Percentiles rank a stretch among this genome's conserved stretches.
These are phyloP conservation scores for Boletus edulis DNA, from an alignment of 768 basidiomycete genomes.

Conservation along the genomic window DNA sequence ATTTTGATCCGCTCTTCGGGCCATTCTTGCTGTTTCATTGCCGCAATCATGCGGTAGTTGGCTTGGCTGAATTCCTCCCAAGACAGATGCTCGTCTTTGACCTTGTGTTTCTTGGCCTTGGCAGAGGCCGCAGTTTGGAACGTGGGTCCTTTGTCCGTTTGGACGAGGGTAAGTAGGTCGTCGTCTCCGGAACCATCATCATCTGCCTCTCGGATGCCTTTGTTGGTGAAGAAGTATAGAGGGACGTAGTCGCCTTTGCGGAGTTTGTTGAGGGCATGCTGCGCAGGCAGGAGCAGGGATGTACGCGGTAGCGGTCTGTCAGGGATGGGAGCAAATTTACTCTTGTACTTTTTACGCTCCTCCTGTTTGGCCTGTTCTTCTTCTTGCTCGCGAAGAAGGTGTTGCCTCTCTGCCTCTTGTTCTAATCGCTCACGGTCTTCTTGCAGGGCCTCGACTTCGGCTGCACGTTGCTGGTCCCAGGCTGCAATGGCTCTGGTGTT, in stretches of 20 bases:
- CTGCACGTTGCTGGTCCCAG: too few species aligned
- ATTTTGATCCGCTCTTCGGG: fast-evolving
- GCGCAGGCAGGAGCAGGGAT: not conserved
- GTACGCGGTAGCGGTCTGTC: not conserved
- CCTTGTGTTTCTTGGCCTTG: not conserved
- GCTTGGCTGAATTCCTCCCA: not conserved
- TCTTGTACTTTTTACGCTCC: not conserved
- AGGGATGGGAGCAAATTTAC: not conserved
- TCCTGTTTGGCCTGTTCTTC: too few species aligned
- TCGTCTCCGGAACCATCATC: not conserved
- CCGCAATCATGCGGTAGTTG: not conserved
- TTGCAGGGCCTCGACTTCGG: too few species aligned
- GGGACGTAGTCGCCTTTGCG: not conserved
- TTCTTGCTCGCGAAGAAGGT: too few species aligned
- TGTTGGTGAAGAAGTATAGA: not conserved
- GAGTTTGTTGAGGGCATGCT: not conserved
- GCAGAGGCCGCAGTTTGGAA: not conserved
- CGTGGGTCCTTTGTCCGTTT: not conserved
- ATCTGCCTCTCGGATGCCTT: not conserved
- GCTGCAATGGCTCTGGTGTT: too few species aligned
- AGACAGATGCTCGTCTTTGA: not conserved
- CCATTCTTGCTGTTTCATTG: not conserved
- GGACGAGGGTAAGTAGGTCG: not conserved
- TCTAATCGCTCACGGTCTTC: too few species aligned
- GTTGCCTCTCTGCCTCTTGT: too few species aligned